phyloP scores from a whole-genome alignment of 148 eudicot genomes.

The Fagopyrum tataricum region DNA sequence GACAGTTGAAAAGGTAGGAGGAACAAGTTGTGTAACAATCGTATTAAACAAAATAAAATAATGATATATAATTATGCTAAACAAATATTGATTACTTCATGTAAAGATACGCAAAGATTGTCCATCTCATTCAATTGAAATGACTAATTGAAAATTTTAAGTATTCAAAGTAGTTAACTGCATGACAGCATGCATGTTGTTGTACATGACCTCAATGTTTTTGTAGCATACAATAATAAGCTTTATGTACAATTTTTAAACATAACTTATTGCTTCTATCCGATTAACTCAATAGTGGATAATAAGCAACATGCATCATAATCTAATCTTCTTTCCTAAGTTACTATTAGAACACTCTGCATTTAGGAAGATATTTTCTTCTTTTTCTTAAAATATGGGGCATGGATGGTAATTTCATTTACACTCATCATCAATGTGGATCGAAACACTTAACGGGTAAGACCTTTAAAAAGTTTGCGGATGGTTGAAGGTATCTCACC shows the following conservation, averaged over 20 bases:
- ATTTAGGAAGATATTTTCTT: too few relatives aligned
- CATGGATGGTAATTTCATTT: too few relatives aligned
- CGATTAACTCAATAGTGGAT: not conserved
- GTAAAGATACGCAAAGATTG: constrained; percentile 6
- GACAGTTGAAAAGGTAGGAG: not conserved
- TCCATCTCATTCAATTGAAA: not conserved
- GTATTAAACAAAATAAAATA: not conserved
- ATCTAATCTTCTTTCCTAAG: too few relatives aligned
- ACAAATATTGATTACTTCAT: constrained; percentile 9
- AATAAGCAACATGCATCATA: not conserved
- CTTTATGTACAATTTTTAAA: not conserved
- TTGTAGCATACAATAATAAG: not conserved
- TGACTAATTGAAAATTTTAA: not conserved
- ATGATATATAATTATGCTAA: not conserved
- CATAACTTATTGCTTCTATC: not conserved
- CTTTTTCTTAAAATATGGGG: too few relatives aligned
- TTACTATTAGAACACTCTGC: too few relatives aligned
- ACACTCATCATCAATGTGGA: too few relatives aligned
- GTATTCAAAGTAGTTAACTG: constrained; percentile 1
- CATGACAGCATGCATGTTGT: not conserved
- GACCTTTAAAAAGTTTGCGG: too few relatives aligned
- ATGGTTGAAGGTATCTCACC: too few relatives aligned
- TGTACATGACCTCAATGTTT: not conserved
- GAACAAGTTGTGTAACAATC: constrained; percentile 1
- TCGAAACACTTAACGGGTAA: too few relatives aligned